Evolutionary conservation across 495 filamentous ascomycete genomes (phyloP), one percentile per base, ranked within the genome.

Genomic region (Penicillium dipodomyicola): DNA sequence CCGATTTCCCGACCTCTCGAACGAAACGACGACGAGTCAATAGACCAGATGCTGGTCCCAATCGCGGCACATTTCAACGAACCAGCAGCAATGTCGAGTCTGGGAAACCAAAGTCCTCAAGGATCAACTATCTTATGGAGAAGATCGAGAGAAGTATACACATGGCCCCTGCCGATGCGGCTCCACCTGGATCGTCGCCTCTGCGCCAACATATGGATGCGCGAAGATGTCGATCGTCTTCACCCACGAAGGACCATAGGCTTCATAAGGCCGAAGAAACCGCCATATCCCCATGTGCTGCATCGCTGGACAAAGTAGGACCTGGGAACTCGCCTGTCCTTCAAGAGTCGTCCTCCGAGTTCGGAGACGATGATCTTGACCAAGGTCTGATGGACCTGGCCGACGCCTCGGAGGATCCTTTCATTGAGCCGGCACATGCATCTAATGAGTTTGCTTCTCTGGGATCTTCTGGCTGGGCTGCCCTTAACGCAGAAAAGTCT

Each of bases 91-190:
- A 62, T 74, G 80, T 73, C 67, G 72, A 71, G 45, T 72, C 74
- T 17, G 65, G 64, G 47, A 79, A 73, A 42, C 73, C 80, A 6
- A 86, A 82, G 64, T 69, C 80, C 33, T 81, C 84, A 7, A 82
- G 82, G 46, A 79, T 89, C 35, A 87, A 79, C 50, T 71, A 76
- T 17, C 75, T 91, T 25, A 69, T 92, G 20, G 84, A 90, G 59
- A 80, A 80, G 57, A 83, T 92, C 52, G 84, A 89, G 48, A 82
- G 84, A 35, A 83, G 82, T 48, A 64, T 85, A 55, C 72, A 76
- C 44, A 78, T 75, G 56, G 58, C 70, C 10, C 49, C 58, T 42
- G 54, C 62, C 19, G 59, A 72, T 20, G 55, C 65, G 43, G 62
- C 67, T 23, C 77, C 79, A 6, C 72, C 79, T 11, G 80, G 77